These are phyloP conservation scores for Scortechinia acanthostroma DNA, from an alignment of 2,329 filamentous ascomycete genomes.

Conservation along the genomic window DNA sequence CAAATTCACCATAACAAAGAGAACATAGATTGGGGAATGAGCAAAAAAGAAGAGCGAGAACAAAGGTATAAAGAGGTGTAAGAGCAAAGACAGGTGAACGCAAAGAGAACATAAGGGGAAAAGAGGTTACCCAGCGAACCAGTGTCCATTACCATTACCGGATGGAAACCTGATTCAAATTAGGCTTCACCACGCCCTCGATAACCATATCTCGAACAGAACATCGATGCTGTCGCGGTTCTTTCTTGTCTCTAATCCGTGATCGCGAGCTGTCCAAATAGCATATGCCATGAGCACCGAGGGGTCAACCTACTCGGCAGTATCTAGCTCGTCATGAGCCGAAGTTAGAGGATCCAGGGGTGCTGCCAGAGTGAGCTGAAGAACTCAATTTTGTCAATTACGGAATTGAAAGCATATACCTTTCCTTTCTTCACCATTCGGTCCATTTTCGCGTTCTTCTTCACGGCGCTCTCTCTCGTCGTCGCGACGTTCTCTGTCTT, in stretches of 20 bases:
- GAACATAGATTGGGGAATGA: too few relatives aligned
- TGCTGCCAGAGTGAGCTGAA: constrained; percentile 9
- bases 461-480: constrained; percentile 71
- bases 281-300: too few relatives aligned
- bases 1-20: too few relatives aligned
- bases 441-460: constrained; percentile 36
- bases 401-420: constrained; percentile 38
- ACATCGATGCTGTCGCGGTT: not conserved
- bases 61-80: too few relatives aligned
- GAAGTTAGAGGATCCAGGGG: constrained; percentile 72
- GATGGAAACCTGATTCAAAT: not conserved
- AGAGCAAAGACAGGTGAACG: too few relatives aligned
- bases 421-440: constrained; percentile 87
- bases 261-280: too few relatives aligned
- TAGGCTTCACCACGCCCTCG: not conserved
- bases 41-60: too few relatives aligned
- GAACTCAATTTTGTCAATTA: not conserved
- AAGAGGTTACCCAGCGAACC: not conserved
- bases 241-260: too few relatives aligned
- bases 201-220: not conserved
- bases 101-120: too few relatives aligned
- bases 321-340: constrained; percentile 89
- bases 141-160: not conserved
- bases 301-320: constrained; percentile 61
- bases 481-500: constrained; percentile 37